These are phyloP conservation scores for Xylariales sp. DNA, from an alignment of 2,329 filamentous ascomycete genomes.

Conservation along the genomic window DNA sequence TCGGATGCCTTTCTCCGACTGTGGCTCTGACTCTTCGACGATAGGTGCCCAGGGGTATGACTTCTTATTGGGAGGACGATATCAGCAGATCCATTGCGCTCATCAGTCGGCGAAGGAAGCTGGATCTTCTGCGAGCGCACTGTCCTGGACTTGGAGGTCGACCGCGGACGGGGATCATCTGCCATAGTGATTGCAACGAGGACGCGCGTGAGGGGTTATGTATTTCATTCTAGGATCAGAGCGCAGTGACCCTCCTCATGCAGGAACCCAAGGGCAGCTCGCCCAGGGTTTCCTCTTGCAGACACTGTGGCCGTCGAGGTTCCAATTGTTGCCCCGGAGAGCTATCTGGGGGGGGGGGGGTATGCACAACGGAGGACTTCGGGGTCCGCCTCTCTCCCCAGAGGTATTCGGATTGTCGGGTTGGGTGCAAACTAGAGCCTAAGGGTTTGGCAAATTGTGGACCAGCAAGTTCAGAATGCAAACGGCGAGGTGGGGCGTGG, in stretches of 20 bases:
- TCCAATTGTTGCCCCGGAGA: too few relatives aligned
- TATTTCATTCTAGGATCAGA: conserved; percentile 7
- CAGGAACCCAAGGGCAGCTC: too few relatives aligned
- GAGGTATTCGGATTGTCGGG: too few relatives aligned
- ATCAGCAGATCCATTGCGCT: conserved; percentile 29
- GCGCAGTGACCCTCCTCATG: too few relatives aligned
- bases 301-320: neutral
- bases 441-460: too few relatives aligned
- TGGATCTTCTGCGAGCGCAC: conserved; percentile 52
- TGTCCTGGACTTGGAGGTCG: conserved; percentile 36
- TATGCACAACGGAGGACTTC: too few relatives aligned
- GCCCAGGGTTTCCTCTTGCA: neutral
- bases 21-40: conserved; percentile 47
- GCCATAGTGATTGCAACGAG: conserved; percentile 18
- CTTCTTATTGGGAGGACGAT: conserved; percentile 41
- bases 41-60: conserved; percentile 59
- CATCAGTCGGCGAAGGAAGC: conserved; percentile 28
- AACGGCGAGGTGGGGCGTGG: too few relatives aligned
- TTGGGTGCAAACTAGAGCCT: too few relatives aligned
- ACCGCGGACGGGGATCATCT: conserved; percentile 24
- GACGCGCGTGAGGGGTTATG: conserved; percentile 3
- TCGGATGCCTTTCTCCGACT: conserved; percentile 48
- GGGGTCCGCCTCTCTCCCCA: too few relatives aligned
- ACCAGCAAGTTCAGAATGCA: too few relatives aligned
- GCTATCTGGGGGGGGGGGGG: too few relatives aligned